phyloP scores from a whole-genome alignment of 2,329 filamentous ascomycete genomes.

The Neurospora sp. region DNA sequence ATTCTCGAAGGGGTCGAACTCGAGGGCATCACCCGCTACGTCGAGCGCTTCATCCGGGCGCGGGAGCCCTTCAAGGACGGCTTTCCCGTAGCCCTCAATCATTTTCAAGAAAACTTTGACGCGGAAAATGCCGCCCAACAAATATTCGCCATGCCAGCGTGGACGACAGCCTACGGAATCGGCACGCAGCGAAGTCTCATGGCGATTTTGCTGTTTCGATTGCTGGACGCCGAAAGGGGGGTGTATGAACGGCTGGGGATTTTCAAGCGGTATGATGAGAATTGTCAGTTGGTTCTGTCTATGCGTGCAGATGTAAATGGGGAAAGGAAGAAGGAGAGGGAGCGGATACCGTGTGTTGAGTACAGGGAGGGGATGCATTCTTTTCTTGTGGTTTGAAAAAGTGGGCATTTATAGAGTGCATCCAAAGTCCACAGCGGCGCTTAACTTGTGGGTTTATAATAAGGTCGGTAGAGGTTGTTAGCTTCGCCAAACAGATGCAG shows the following conservation, averaged over 20 bases:
- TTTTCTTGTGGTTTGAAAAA: neutral
- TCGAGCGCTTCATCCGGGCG: conserved; percentile 21
- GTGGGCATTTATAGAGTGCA: neutral
- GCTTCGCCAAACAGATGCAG: neutral
- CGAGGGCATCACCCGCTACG: conserved; percentile 16
- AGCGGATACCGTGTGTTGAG: neutral
- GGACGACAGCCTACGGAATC: neutral
- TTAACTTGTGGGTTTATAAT: neutral
- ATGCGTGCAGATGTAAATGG: neutral
- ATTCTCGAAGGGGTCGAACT: conserved; percentile 19
- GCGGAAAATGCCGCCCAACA: neutral
- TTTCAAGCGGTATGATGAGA: neutral
- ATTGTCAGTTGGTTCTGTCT: neutral
- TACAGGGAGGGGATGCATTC: neutral
- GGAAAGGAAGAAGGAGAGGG: neutral
- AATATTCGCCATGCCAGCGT: neutral
- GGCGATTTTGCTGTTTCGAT: neutral
- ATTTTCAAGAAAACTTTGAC: neutral
- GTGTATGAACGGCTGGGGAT: conserved; percentile 1
- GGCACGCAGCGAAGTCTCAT: neutral
- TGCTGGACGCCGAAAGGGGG: neutral
- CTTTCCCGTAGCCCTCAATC: neutral
- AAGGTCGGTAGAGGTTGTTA: neutral
- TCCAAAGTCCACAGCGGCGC: neutral
- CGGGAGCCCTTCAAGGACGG: conserved; percentile 26